phyloP scores from a whole-genome alignment of 1,284 basidiomycete genomes.

The Papiliotrema terrestris region DNA sequence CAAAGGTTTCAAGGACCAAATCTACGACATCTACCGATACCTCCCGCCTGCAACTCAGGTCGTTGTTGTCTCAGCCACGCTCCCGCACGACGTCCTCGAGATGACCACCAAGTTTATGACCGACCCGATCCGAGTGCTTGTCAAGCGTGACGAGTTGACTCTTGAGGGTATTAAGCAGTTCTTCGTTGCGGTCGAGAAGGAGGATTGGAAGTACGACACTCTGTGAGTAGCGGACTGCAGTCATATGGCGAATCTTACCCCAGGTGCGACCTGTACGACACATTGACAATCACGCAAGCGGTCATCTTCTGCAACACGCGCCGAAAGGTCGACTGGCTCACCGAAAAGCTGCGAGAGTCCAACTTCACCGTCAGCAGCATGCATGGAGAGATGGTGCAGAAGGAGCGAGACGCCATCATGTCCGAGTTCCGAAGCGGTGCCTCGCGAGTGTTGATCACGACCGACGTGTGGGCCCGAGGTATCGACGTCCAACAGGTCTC shows the following conservation, averaged over 20 bases:
- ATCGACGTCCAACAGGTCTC: constrained; percentile 99
- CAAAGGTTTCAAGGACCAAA: constrained; percentile 99
- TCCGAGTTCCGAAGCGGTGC: constrained; percentile 91
- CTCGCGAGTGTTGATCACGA: constrained; percentile 84
- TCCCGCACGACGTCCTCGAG: constrained; percentile 96
- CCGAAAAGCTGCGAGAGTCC: constrained; percentile 95
- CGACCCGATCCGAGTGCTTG: constrained; percentile 89
- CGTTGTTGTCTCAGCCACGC: constrained; percentile 89
- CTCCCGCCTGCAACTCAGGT: constrained; percentile 98
- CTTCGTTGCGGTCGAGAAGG: constrained; percentile 99
- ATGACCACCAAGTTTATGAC: constrained; percentile 99
- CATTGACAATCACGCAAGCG: constrained; percentile 97
- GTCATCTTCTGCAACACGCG: constrained; percentile 99
- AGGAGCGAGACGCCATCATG: constrained; percentile 98
- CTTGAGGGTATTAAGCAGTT: constrained; percentile 99
- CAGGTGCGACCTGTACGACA: constrained; percentile 86
- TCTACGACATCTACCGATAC: constrained; percentile 98
- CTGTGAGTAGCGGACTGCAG: constrained; percentile 53
- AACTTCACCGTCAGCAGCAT: constrained; percentile 97
- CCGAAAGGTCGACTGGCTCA: constrained; percentile 99
- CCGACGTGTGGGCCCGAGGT: constrained; percentile 97
- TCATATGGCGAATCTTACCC: not conserved
- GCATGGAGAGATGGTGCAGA: constrained; percentile 96
- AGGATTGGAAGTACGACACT: constrained; percentile 99
- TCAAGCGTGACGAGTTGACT: constrained; percentile 99